phyloP scores from a whole-genome alignment of 192 early-diverging fungal genomes.

The Chytriomyces sp. region DNA sequence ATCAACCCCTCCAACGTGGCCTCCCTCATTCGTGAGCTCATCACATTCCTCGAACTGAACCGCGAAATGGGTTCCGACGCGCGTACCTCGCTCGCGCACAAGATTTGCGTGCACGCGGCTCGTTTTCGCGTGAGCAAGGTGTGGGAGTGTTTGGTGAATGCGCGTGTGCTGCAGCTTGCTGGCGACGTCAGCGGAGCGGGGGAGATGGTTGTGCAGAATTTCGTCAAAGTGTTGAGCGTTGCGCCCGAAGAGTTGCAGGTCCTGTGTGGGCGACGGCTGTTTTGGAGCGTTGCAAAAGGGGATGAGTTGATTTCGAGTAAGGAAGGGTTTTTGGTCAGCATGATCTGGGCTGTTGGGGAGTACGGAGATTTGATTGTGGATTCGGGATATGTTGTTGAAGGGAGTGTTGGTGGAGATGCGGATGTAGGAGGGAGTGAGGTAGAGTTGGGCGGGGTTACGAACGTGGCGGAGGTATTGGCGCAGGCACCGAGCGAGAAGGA shows the following conservation, averaged over 20 bases:
- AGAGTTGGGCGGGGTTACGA: neutral
- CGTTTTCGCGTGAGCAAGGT: conserved; percentile 88
- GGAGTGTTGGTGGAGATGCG: conserved; percentile 13
- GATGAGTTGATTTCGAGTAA: conserved; percentile 70
- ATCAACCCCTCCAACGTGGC: conserved; percentile 88
- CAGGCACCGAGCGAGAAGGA: conserved; percentile 8
- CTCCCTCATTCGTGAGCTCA: conserved; percentile 84
- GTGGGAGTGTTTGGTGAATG: conserved; percentile 95
- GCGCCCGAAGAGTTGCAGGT: conserved; percentile 75
- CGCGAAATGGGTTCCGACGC: conserved; percentile 84
- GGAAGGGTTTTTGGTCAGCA: conserved; percentile 85
- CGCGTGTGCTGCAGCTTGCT: conserved; percentile 75
- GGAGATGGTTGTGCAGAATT: conserved; percentile 63
- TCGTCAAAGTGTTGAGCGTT: conserved; percentile 83
- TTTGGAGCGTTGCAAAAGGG: conserved; percentile 71
- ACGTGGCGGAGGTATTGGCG: neutral
- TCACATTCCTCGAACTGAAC: conserved; percentile 86
- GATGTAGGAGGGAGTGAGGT: conserved; percentile 14
- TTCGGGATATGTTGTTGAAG: conserved; percentile 32
- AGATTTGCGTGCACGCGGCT: conserved; percentile 87
- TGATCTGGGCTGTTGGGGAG: conserved; percentile 93
- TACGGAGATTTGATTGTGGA: conserved; percentile 88
- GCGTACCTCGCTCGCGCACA: conserved; percentile 83
- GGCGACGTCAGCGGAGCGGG: conserved; percentile 54
- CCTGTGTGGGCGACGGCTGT: conserved; percentile 87